These are phyloP conservation scores for Penicillium flavigenum DNA, from an alignment of 495 filamentous ascomycete genomes.

Conservation along the genomic window DNA sequence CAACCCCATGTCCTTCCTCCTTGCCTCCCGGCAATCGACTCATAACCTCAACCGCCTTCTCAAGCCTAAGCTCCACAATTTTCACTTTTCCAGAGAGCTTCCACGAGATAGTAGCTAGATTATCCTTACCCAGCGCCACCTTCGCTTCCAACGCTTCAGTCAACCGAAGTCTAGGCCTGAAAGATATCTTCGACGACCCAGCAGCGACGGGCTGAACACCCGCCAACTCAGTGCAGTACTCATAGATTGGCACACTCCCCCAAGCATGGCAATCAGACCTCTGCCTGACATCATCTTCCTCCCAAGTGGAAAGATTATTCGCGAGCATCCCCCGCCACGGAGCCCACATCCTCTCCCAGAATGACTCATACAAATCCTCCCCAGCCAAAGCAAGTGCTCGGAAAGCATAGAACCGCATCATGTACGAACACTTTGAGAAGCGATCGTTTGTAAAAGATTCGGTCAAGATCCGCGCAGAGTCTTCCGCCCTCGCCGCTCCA, in stretches of 20 bases:
- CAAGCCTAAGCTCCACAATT: conserved; percentile 25
- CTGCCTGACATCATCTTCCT: conserved; percentile 41
- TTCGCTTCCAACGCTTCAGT: conserved; percentile 25
- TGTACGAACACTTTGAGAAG: conserved; percentile 39
- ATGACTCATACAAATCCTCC: conserved; percentile 26
- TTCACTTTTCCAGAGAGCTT: conserved; percentile 11
- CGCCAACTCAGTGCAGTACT: conserved; percentile 39
- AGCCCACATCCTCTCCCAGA: conserved; percentile 30
- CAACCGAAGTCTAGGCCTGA: conserved; percentile 34
- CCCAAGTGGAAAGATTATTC: conserved; percentile 42
- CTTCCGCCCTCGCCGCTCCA: conserved; percentile 22
- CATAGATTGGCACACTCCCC: conserved; percentile 44
- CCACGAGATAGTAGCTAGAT: conserved; percentile 34
- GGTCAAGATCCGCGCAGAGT: conserved; percentile 20
- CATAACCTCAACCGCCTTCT: conserved; percentile 28
- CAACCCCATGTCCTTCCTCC: conserved; percentile 25
- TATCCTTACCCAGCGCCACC: conserved; percentile 31
- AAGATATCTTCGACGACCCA: conserved; percentile 29
- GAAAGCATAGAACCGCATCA: conserved; percentile 44
- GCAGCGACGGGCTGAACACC: conserved; percentile 27
- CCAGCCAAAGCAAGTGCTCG: conserved; percentile 32
- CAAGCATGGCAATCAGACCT: conserved; percentile 45
- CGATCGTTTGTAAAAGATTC: conserved; percentile 22
- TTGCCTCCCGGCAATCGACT: conserved; percentile 25
- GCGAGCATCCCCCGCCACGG: conserved; percentile 37